Percentiles rank a stretch among this genome's conserved stretches.
Evolutionary conservation across 2,329 filamentous ascomycete species (phyloP).

Genomic region (Trichophyton schoenleinii): DNA sequence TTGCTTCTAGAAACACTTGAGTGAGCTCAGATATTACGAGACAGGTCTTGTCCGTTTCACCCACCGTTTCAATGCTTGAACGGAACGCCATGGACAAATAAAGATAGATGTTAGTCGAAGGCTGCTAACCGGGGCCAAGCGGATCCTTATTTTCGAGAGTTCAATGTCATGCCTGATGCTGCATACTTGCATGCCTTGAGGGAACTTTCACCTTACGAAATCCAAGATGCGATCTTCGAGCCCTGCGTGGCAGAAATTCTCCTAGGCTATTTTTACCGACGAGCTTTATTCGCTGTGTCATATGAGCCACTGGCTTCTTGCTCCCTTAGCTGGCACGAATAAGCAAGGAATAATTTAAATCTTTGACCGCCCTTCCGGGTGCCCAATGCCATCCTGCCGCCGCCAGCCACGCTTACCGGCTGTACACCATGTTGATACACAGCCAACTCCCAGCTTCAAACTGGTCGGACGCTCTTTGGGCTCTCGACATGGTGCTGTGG

Average conservation of each 20-base stretch:
- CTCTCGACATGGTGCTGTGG: background rate
- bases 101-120: background rate
- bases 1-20: too few relatives aligned
- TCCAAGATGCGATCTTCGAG: background rate
- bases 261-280: background rate
- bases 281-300: background rate
- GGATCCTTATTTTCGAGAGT: background rate
- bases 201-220: background rate
- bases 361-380: too few relatives aligned
- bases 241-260: background rate
- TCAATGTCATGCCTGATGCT: background rate
- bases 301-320: background rate
- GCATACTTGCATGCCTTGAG: background rate
- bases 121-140: background rate
- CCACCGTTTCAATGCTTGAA: background rate
- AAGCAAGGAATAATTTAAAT: background rate
- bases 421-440: too few relatives aligned
- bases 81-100: background rate
- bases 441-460: too few relatives aligned
- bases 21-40: background rate
- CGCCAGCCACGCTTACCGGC: too few relatives aligned
- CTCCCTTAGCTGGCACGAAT: background rate
- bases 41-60: background rate
- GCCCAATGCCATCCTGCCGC: too few relatives aligned
- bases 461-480: background rate